Evolutionary conservation across 495 filamentous ascomycete species (phyloP), one percentile per base, ranked within the genome.

Genomic region (Cercophora newfieldiana): DNA sequence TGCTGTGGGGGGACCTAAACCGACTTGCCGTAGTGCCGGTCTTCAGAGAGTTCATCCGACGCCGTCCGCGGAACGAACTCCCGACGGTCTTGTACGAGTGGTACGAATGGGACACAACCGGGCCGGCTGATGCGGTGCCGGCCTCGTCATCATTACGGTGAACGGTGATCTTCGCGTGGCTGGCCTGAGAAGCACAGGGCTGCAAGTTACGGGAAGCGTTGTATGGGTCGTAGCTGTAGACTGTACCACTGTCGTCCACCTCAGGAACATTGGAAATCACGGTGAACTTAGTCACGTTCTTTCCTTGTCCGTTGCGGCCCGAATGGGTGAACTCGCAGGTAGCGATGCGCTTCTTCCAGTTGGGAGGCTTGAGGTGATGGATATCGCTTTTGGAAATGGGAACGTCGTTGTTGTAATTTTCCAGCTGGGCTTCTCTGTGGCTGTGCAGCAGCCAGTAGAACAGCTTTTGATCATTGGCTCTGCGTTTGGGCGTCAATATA

Each of bases 311-410:
- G 16, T 77, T 80, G 16, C 69, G 71, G 0, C 75, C 76, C 33
- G 72, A 63, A 48, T 80, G 77, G 3, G 75, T 80, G 63, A 83
- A 85, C 22, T 83, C 72, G 59, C 83, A 80, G 18, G 82, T 86
- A 14, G 82, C 82, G 57, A 81, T 76, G 64, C 80, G 78, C 69
- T 80, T 80, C 54, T 66, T 76, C 76, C 81, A 79, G 62, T 78
- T 78, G 3, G 76, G 78, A 19, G 83, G 83, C 61, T 86, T 88
- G 63, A 89, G 83, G 71, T 96, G 90, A 68, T 97, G 91, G 69
- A 93, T 92, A 73, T 97, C 94, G 75, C 92, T 95, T 19, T 89
- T 82, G 1, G 94, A 96, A 72, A 93, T 89, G 30, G 85, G 85
- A 19, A 96, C 79, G 3, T 89, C 84, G 60, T 87, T 85, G 68